Base-by-base conservation (phyloP, 1,139 yeast species). In the Yamadazyma sp. region DNA sequence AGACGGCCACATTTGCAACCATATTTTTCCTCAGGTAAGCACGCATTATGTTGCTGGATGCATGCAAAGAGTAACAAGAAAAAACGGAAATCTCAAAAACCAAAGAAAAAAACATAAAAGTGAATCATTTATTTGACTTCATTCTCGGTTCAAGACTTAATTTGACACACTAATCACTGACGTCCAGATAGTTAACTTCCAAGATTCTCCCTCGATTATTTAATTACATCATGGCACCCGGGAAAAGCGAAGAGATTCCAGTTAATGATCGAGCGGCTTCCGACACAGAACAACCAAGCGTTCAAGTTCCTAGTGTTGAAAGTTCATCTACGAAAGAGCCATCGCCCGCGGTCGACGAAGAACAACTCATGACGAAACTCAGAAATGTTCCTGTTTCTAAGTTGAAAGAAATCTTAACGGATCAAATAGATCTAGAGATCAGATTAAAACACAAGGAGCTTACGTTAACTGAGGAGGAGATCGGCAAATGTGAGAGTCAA, bases 401-500 rank as follows among this genome's bases (percentile, higher is more conserved):
- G 40, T 58, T 72, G 28, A 62, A 66, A 43, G 67, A 64, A 25
- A 65, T 71, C 17, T 56, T 71, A 24, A 69, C 67, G 43, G 69
- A 69, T 42, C 82, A 80, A 56, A 69, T 86, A 24, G 87, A 85
- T 56, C 59, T 84, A 40, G 94, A 86, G 56, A 81, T 85, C 12
- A 60, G 86, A 35, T 65, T 85, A 46, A 84, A 83, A 47, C 89
- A 84, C 58, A 75, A 81, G 42, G 91, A 86, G 56, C 64, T 81
- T 37, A 66, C 71, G 18, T 59, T 73, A 33, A 73, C 84, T 4
- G 79, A 81, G 44, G 75, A 74, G 43, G 91, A 85, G 53, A 73
- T 83, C 9, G 76, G 79, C 23, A 80, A 80, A 50, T 79, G 83
- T 22, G 85, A 82, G 52, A 72, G 83, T 2, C 82, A 79, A 48